Base-by-base conservation (phyloP, 225 moss, liverwort and hornwort species). In the Ulota crispa region DNA sequence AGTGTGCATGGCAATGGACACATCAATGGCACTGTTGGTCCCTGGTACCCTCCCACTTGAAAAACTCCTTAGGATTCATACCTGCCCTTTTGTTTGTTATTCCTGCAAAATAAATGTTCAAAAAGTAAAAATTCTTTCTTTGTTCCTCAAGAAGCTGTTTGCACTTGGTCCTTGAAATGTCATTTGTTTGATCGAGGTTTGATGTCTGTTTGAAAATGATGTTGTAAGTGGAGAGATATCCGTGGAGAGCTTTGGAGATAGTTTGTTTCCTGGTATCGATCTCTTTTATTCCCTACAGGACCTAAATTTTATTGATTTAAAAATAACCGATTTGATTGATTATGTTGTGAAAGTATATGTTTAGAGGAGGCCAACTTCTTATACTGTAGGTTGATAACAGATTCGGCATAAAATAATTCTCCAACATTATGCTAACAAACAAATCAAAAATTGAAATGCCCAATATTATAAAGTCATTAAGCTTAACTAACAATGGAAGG, bases 1-100 rank as follows among this genome's bases (percentile, higher is more conserved):
- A 90, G 70, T 83, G 93, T 98, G 71, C 99, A 99, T 73, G 92
- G 93, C 9, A 99, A 96, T 83, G 99, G 99, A 76, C 96, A 99
- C 86, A 85, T 96, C 75, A 99, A 95, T 86, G 99, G 99, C 80
- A 93, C 92, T 71, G 93, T 92, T 59, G 94, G 93, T 68, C 92
- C 94, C 43, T 99, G 99, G 99, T 99, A 94, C 82, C 93, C 99
- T 83, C 87, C 92, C 64, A 71, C 92, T 78, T 99, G 81, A 92
- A 45, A 45, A 14, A 45, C 13, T 45, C 45, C 47, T 70, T 36
- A 57, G 80, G 78, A 14, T 13, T 45, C 45, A 64, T 86, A 50
- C 80, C 83, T 39, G 9, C 39, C 39, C 65, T 77, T 72, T 81
- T 21, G 45, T 14, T 66, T 39, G 70, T 54, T 81, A 78, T 83